A percentile compares a stretch with the other conserved stretches of the same genome.
Conservation (phyloP, 1,284 basidiomycete species). For the Rugosomyces carneus region DNA sequence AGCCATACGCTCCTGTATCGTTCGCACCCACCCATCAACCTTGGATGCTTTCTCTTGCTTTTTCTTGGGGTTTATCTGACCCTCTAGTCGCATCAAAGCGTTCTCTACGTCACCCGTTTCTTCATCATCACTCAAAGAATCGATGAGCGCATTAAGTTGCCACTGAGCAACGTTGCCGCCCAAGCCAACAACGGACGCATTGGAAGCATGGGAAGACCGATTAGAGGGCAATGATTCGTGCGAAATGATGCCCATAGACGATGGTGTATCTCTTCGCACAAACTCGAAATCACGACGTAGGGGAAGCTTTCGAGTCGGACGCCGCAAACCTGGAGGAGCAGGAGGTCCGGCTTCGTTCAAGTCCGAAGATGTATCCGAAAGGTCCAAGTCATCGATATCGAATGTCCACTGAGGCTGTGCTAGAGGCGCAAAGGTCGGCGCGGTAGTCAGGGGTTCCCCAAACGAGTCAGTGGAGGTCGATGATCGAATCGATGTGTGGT, state of each 20-base stretch:
- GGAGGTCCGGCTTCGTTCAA: slow-evolving; percentile 31
- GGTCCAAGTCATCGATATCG: slow-evolving; percentile 68
- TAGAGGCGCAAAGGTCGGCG: slow-evolving; percentile 25
- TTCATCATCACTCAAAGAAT: slow-evolving; percentile 70
- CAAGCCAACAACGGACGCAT: slow-evolving; percentile 33
- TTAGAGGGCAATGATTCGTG: slow-evolving; percentile 50
- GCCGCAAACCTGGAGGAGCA: slow-evolving; percentile 49
- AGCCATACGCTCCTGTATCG: slow-evolving; percentile 58
- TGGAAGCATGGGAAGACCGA: slow-evolving; percentile 33
- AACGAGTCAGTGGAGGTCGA: slow-evolving; percentile 51
- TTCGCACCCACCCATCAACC: slow-evolving; percentile 77
- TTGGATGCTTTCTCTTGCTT: slow-evolving; percentile 66
- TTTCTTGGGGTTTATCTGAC: slow-evolving; percentile 70
- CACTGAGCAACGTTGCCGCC: slow-evolving; percentile 63
- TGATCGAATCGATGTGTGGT: slow-evolving; percentile 33
- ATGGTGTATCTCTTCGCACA: slow-evolving; percentile 63
- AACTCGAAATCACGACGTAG: slow-evolving; percentile 74
- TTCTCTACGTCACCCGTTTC: slow-evolving; percentile 75
- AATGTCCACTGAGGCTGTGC: slow-evolving; percentile 45
- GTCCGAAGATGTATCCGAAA: slow-evolving; percentile 66
- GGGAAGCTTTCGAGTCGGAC: slow-evolving; percentile 52
- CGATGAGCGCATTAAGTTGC: slow-evolving; percentile 75
- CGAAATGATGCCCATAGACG: slow-evolving; percentile 67
- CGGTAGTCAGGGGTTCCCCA: slow-evolving; percentile 41
- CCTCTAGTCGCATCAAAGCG: slow-evolving; percentile 73